Evolutionary conservation across 1,284 basidiomycete genomes (phyloP), one percentile per base, ranked within the genome.

Genomic region (Cryptococcus sp.): DNA sequence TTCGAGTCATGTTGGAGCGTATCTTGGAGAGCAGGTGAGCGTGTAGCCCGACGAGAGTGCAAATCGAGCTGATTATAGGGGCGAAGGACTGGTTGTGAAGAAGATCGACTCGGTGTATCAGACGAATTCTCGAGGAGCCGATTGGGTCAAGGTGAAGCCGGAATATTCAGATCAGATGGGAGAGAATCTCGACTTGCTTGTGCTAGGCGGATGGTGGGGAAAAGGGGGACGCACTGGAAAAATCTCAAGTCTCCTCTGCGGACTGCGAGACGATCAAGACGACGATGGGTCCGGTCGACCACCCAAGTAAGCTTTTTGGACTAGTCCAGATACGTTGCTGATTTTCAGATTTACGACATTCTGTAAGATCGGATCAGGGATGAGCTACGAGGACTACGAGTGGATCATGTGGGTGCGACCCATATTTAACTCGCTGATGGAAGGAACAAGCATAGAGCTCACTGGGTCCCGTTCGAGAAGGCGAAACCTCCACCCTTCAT

Each of bases 111-210:
- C 85, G 0, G 79, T 82, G 51, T 97, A 97, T 69, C 76, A 82
- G 12, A 74, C 93, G 40, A 90, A 90, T 61, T 87, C 86, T 1
- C 79, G 92, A 46, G 88, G 86, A 58, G 80, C 82, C 62, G 85
- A 89, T 60, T 97, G 93, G 91, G 82, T 93, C 62, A 97, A 97
- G 73, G 85, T 93, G 32, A 97, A 95, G 68, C 92, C 92, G 5
- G 92, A 95, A 87, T 55, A 49, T 34, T 50, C 56, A n/a, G 55
- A 88, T 47, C 85, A 87, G 56, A 82, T 90, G 80, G 86, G 86
- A 7, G 86, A 93, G 73, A 91, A 87, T 0, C 82, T 91, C 3
- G 92, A 94, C 56, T 80, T 93, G 0, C 73, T 94, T 2, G 88
- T 97, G 24, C 82, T 95, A 23, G 87, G 74, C 25, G 74, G 72